These are phyloP conservation scores for Cyberlindnera japonica DNA, from an alignment of 805 yeast species.

Conservation along the genomic window DNA sequence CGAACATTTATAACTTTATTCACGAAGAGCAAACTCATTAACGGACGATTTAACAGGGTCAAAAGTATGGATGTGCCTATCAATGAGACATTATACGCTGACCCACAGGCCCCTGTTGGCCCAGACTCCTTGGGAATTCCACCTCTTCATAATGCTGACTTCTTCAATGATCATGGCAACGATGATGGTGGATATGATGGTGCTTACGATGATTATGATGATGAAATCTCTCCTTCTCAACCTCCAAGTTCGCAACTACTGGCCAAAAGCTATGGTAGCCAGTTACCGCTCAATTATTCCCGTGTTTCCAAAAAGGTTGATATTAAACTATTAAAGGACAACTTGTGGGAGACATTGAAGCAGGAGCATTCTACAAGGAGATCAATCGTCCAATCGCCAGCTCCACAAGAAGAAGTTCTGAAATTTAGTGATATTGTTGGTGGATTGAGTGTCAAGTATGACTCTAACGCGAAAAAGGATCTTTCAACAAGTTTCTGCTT, in stretches of 20 bases:
- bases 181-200: constrained; percentile 28
- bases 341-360: constrained; percentile 63
- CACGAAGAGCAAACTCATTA: constrained; percentile 55
- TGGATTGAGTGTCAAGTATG: constrained; percentile 50
- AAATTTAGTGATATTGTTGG: constrained; percentile 47
- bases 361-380: constrained; percentile 15
- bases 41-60: constrained; percentile 31
- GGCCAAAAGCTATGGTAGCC: constrained; percentile 23
- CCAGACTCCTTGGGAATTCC: constrained; percentile 4
- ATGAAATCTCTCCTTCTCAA: constrained; percentile 29
- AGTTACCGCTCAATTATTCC: constrained; percentile 52
- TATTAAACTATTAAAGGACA: constrained; percentile 68
- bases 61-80: constrained; percentile 34
- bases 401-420: constrained; percentile 11
- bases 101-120: constrained; percentile 38
- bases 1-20: constrained; percentile 63
- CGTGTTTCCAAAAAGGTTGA: constrained; percentile 77
- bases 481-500: constrained; percentile 83
- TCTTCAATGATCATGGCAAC: constrained; percentile 35
- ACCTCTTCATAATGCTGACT: constrained; percentile 35
- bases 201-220: constrained; percentile 25
- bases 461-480: constrained; percentile 53
- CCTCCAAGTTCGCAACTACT: constrained; percentile 21
- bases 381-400: constrained; percentile 7
- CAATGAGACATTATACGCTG: constrained; percentile 71